Base-by-base conservation (phyloP, 805 yeast genomes). In the Kuraishia cidri region DNA sequence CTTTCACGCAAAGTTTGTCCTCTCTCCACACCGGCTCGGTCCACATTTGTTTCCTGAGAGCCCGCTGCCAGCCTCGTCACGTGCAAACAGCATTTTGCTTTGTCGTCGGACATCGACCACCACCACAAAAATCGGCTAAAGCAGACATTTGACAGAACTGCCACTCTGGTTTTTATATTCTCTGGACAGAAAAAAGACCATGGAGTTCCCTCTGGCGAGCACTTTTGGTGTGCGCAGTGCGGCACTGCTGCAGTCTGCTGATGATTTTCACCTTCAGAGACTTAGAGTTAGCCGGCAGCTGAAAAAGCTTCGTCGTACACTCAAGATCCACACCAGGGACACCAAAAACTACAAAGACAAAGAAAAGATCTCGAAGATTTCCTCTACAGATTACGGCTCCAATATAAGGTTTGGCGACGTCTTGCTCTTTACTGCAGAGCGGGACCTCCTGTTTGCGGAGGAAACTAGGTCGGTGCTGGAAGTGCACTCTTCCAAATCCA, bases 231-330 rank as follows among this genome's bases (percentile, higher is more conserved):
- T 65, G 10, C 73, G 95, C 36, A 63, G 69, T 44, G 69, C 69
- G 33, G 76, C 77, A 10, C 72, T 75, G 43, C 64, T 86, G 34
- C 73, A 72, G 43, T 66, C 85, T 4, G 65, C 84, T 1, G 72
- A 69, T 12, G 96, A 87, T 47, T 86, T 59, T 50, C 72, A 68
- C 29, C 75, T 72, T 42, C 80, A 82, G 45, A 78, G 94, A 48
- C 66, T 63, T 33, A 67, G 75, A 43, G 52, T 79, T 34, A 75
- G 78, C 37, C 69, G 73, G 41, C 66, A 72, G 36, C 52, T 87
- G 35, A 71, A 70, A 35, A 73, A 72, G 37, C 59, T 83, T 41
- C 84, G 90, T 47, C 77, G 71, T 37, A 72, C 71, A 22, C 64
- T 82, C 35, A 64, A 66, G 34, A 59, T 88, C 38, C 72, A 78